Conservation (phyloP, 176 grass and related monocot species). For the Avena insularis region DNA sequence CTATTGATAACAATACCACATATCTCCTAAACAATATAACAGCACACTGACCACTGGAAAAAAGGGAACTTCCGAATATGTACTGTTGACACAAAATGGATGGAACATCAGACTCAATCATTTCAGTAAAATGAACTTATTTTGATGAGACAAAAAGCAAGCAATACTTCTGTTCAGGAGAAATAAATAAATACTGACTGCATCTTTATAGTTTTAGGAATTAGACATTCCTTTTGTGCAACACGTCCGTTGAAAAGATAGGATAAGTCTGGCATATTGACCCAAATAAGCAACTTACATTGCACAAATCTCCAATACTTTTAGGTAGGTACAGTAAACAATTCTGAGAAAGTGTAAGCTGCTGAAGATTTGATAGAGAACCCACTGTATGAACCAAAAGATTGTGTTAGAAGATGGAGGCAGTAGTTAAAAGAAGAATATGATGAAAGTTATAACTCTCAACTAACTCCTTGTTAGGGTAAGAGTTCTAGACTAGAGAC, state of each 20-base stretch:
- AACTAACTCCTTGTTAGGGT: slow-evolving; percentile 14
- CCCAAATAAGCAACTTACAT: slow-evolving; percentile 62
- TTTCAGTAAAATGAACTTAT: slow-evolving; percentile 19
- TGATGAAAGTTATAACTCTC: not conserved
- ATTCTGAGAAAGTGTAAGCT: slow-evolving; percentile 78
- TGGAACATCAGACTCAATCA: slow-evolving; percentile 16
- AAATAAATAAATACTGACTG: not conserved
- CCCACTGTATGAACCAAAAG: slow-evolving; percentile 68
- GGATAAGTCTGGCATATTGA: slow-evolving; percentile 21
- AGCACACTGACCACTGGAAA: not conserved
- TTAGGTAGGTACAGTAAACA: slow-evolving; percentile 75
- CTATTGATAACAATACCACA: slow-evolving; percentile 9
- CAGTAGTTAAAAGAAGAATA: slow-evolving; percentile 17
- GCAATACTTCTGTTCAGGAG: not conserved
- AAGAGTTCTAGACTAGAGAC: slow-evolving; percentile 12
- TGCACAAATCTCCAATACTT: slow-evolving; percentile 76
- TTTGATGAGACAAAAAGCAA: slow-evolving; percentile 12
- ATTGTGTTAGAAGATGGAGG: slow-evolving; percentile 34
- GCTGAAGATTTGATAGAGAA: slow-evolving; percentile 82
- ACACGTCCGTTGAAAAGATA: slow-evolving; percentile 9
- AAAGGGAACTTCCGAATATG: not conserved
- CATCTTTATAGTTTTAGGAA: not conserved
- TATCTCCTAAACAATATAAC: slow-evolving; percentile 15
- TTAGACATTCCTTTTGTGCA: not conserved
- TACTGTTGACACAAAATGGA: slow-evolving; percentile 9